Evolutionary conservation across 2,329 filamentous ascomycete species (phyloP).

Genomic region (Zymoseptoria ardabiliae): DNA sequence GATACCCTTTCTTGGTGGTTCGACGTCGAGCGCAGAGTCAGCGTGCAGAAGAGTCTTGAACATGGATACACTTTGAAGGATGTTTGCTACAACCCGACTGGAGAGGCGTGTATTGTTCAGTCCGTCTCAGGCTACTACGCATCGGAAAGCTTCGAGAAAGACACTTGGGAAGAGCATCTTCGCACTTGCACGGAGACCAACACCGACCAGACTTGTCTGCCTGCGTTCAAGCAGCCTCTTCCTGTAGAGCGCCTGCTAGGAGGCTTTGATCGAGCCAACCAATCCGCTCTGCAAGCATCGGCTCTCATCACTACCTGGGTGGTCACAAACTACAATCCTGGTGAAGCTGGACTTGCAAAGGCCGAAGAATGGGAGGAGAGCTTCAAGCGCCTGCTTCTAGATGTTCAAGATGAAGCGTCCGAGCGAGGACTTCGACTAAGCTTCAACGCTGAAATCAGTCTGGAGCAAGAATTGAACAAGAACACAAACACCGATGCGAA

Average conservation of each 20-base stretch:
- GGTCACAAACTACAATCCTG: slow-evolving; percentile 75
- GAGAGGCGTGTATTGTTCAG: slow-evolving; percentile 83
- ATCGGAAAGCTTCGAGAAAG: slow-evolving; percentile 42
- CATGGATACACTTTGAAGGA: slow-evolving; percentile 67
- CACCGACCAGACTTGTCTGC: slow-evolving; percentile 54
- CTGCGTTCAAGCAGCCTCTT: slow-evolving; percentile 81
- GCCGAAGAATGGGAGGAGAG: slow-evolving; percentile 87
- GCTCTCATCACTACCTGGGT: slow-evolving; percentile 93
- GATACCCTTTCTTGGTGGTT: slow-evolving; percentile 93
- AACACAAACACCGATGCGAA: slow-evolving; percentile 97
- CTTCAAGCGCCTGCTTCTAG: slow-evolving; percentile 64
- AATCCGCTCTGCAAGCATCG: slow-evolving; percentile 58
- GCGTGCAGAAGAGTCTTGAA: slow-evolving; percentile 60
- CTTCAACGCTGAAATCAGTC: slow-evolving; percentile 89
- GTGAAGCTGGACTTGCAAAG: slow-evolving; percentile 58
- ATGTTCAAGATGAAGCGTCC: slow-evolving; percentile 72
- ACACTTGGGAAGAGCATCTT: slow-evolving; percentile 66
- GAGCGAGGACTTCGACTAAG: slow-evolving; percentile 76
- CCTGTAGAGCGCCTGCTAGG: slow-evolving; percentile 81
- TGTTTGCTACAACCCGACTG: slow-evolving; percentile 89
- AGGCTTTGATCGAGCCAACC: slow-evolving; percentile 58
- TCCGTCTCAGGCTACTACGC: slow-evolving; percentile 87
- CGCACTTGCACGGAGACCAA: slow-evolving; percentile 69
- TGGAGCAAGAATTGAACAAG: slow-evolving; percentile 95
- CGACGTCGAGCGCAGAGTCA: slow-evolving; percentile 72